Evolutionary conservation across 441 rosid species (phyloP).

Genomic region (Pelargonium citronellum): DNA sequence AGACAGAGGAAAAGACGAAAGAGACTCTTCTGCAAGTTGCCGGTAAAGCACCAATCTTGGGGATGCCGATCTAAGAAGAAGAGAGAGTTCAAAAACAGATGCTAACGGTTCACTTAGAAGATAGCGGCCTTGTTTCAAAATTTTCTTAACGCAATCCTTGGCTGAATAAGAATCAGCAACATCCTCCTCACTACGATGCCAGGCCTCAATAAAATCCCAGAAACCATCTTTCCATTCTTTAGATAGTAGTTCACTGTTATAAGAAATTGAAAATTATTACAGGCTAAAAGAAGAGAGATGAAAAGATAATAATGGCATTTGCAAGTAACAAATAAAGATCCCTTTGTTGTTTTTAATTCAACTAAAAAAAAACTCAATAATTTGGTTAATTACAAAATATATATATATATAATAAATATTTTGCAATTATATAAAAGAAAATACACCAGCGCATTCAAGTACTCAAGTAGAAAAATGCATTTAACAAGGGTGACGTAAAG

Average conservation of each 20-base stretch:
- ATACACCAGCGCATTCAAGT: background rate
- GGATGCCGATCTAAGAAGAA: slow-evolving; percentile 81
- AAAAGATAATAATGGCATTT: background rate
- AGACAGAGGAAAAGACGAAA: slow-evolving; percentile 75
- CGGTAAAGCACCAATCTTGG: slow-evolving; percentile 86
- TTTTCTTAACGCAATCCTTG: slow-evolving; percentile 66
- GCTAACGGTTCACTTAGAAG: slow-evolving; percentile 58
- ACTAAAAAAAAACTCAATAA: background rate
- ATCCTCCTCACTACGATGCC: slow-evolving; percentile 53
- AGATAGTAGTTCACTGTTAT: slow-evolving; percentile 71
- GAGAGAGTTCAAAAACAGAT: slow-evolving; percentile 78
- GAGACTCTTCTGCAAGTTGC: slow-evolving; percentile 91
- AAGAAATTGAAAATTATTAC: background rate
- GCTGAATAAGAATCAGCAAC: slow-evolving; percentile 55
- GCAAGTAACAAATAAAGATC: slow-evolving; percentile 1
- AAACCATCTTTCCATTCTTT: slow-evolving; percentile 74
- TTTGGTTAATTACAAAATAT: background rate
- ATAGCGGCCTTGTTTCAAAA: slow-evolving; percentile 46
- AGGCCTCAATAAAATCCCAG: slow-evolving; percentile 80
- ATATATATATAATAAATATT: background rate
- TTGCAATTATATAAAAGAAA: background rate
- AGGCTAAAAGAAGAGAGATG: background rate
- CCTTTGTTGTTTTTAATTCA: background rate
- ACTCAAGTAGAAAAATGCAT: background rate
- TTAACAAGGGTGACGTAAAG: background rate